These are phyloP conservation scores for Plantago elongata DNA, from an alignment of 257 asterid genomes.

Conservation along the genomic window DNA sequence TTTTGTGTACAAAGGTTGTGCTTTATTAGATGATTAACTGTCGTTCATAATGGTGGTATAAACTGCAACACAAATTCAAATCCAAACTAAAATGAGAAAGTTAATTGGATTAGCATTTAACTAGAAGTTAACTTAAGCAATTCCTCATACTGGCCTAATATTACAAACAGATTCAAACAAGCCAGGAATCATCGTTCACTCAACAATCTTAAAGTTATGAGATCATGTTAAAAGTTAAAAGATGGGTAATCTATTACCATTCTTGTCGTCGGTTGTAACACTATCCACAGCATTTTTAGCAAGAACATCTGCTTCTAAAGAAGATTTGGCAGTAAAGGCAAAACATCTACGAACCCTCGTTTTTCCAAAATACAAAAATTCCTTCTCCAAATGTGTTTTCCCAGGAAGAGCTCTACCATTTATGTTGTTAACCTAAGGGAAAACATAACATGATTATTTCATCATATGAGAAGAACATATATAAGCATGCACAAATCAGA, in stretches of 20 bases:
- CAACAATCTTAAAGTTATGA: not conserved
- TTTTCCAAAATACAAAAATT: conserved; percentile 16
- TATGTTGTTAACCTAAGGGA: conserved; percentile 40
- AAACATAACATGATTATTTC: conserved; percentile 9
- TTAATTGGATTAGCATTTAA: not conserved
- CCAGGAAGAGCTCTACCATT: conserved; percentile 24
- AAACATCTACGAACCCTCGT: conserved; percentile 18
- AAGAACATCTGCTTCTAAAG: conserved; percentile 43
- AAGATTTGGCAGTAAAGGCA: conserved; percentile 38
- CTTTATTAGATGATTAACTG: too few species aligned
- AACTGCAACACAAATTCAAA: not conserved
- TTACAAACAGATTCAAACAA: not conserved
- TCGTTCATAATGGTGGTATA: too few species aligned
- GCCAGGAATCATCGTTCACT: not conserved
- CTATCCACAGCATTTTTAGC: conserved; percentile 41
- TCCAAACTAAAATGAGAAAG: not conserved
- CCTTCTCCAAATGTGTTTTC: conserved; percentile 25
- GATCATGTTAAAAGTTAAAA: conserved; percentile 7
- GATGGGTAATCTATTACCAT: conserved; percentile 37
- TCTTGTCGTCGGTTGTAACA: conserved; percentile 28
- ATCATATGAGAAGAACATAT: conserved; percentile 5
- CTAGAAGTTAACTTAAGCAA: too few species aligned
- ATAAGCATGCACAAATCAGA: conserved; percentile 3
- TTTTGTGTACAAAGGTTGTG: too few species aligned
- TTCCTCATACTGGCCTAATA: not conserved